These are phyloP conservation scores for Polytrichum commune DNA, from an alignment of 225 moss, liverwort and hornwort species.

Conservation along the genomic window DNA sequence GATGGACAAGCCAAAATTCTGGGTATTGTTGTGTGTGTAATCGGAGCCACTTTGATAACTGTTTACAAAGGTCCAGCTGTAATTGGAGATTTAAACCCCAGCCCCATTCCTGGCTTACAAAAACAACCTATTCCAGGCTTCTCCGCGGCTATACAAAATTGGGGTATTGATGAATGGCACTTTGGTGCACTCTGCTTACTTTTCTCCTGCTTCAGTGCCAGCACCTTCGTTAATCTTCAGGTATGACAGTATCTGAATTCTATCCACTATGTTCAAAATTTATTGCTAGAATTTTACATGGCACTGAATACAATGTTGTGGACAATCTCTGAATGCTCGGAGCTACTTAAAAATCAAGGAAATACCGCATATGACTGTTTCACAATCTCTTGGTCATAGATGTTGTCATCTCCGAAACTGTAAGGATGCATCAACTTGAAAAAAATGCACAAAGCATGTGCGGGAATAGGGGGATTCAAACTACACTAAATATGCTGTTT, in stretches of 20 bases:
- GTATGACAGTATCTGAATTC: slow-evolving; percentile 21
- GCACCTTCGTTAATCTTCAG: slow-evolving; percentile 59
- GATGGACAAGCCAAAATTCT: slow-evolving; percentile 64
- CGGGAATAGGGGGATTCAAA: too few species aligned
- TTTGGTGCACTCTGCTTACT: slow-evolving; percentile 67
- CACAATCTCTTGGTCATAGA: not conserved
- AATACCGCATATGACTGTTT: not conserved
- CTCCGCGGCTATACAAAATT: slow-evolving; percentile 6
- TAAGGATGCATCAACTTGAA: not conserved
- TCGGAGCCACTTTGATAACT: slow-evolving; percentile 47
- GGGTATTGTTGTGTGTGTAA: slow-evolving; percentile 40
- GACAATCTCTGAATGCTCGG: too few species aligned
- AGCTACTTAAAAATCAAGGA: too few species aligned
- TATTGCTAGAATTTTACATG: not conserved
- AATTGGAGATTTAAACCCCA: slow-evolving; percentile 11
- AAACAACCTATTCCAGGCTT: not conserved
- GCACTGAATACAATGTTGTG: not conserved
- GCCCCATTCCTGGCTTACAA: not conserved
- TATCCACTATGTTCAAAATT: not conserved
- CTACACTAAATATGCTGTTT: too few species aligned
- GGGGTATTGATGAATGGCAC: slow-evolving; percentile 43
- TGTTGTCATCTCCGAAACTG: not conserved
- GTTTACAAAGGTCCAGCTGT: slow-evolving; percentile 52
- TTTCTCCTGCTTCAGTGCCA: slow-evolving; percentile 31
- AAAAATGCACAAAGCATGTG: too few species aligned